Base-by-base conservation (phyloP, 306 rosid species). In the Bauhinia variegata region DNA sequence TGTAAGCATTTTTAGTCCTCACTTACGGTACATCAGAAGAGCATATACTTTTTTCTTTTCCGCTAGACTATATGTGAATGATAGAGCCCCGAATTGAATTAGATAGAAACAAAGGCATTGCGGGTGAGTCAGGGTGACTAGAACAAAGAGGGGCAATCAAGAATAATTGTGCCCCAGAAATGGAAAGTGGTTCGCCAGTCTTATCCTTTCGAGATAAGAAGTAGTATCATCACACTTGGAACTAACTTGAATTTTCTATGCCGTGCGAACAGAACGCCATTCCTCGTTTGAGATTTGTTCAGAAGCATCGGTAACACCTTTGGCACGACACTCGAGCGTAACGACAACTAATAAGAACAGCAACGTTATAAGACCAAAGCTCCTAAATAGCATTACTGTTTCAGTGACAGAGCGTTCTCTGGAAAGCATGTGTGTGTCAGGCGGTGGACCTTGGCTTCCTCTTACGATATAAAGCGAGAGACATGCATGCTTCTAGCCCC, bases 331-430 rank as follows among this genome's bases (percentile, higher is more conserved):
- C 73, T 33, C n/a, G 9, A 54, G 60, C 39, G 46, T 17, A 43
- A 68, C 66, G 86, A 72, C 82, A 75, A 57, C 74, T 28, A n/a
- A n/a, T n/a, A 73, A 63, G 67, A 38, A 36, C 49, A 41, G 63
- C 19, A 34, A 67, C 42, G 34, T 51, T 36, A 37, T 30, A 36
- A 67, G 64, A 60, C 19, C 36, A 62, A 67, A 31, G 80, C 60
- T n/a, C n/a, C n/a, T 56, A 54, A 47, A 41, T 17, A 52, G 34
- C 28, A 61, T 41, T 71, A 53, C 16, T 56, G 43, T 36, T 13
- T 77, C n/a, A n/a, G n/a, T n/a, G n/a, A n/a, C n/a, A n/a, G n/a
- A n/a, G n/a, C n/a, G n/a, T n/a, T n/a, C n/a, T n/a, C 53, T 50
- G 74, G 74, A 73, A 80, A 31, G 60, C 72, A 67, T 52, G 23